Evolutionary conservation across 768 basidiomycete species (phyloP).

Genomic region (Lepiota venenata): DNA sequence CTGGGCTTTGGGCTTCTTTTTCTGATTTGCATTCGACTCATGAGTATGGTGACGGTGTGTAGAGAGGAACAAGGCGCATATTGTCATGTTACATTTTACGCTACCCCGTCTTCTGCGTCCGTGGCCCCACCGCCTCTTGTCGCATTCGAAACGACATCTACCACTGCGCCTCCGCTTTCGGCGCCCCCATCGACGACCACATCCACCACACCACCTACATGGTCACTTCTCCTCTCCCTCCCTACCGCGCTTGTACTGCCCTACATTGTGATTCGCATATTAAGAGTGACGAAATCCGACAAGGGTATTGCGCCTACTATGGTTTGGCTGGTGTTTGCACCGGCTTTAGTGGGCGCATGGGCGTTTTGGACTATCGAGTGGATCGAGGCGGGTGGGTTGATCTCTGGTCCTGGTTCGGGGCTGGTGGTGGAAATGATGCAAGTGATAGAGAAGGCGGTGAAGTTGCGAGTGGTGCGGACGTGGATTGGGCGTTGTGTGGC

Average conservation of each 20-base stretch:
- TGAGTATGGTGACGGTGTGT: slow-evolving; percentile 82
- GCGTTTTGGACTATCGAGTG: slow-evolving; percentile 83
- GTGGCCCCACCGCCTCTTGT: background rate
- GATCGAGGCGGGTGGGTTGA: slow-evolving; percentile 37
- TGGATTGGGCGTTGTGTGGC: slow-evolving; percentile 58
- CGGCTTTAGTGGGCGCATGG: slow-evolving; percentile 55
- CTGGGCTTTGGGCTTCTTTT: slow-evolving; percentile 67
- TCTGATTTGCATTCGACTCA: slow-evolving; percentile 67
- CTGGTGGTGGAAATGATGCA: background rate
- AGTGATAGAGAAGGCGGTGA: background rate
- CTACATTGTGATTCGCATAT: slow-evolving; percentile 46
- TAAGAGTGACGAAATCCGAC: slow-evolving; percentile 70
- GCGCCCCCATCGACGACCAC: slow-evolving; percentile 1
- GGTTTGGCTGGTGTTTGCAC: slow-evolving; percentile 55
- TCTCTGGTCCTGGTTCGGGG: background rate
- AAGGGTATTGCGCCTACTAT: slow-evolving; percentile 66
- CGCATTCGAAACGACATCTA: background rate
- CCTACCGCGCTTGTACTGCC: slow-evolving; percentile 58
- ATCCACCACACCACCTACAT: slow-evolving; percentile 43
- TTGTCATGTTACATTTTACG: slow-evolving; percentile 89
- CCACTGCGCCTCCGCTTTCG: background rate
- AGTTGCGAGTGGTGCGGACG: slow-evolving; percentile 53
- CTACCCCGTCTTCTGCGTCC: slow-evolving; percentile 63
- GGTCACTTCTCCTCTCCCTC: slow-evolving; percentile 55
- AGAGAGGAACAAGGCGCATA: slow-evolving; percentile 92